These are phyloP conservation scores for Venturia nashicola DNA, from an alignment of 2,329 filamentous ascomycete species.

Conservation along the genomic window DNA sequence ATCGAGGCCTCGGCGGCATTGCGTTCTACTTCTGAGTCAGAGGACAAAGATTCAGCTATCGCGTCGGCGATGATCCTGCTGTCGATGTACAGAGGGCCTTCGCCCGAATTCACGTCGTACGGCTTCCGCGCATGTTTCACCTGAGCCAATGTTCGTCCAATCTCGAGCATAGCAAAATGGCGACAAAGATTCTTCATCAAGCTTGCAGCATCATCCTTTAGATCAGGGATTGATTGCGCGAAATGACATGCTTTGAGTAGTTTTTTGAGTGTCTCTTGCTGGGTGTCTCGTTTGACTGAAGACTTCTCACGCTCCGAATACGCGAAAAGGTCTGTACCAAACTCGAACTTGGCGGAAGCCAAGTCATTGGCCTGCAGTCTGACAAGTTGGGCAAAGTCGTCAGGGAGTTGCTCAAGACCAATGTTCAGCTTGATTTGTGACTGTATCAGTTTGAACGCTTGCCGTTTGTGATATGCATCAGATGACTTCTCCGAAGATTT, in stretches of 20 bases:
- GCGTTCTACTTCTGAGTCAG: conserved; percentile 67
- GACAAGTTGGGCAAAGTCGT: conserved; percentile 75
- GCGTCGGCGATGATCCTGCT: conserved; percentile 80
- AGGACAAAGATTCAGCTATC: conserved; percentile 79
- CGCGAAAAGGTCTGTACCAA: conserved; percentile 58
- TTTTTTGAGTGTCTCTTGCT: conserved; percentile 73
- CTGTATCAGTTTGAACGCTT: conserved; percentile 78
- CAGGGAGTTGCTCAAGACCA: conserved; percentile 74
- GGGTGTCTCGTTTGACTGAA: conserved; percentile 71
- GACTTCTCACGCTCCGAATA: conserved; percentile 70
- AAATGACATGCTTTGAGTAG: conserved; percentile 82
- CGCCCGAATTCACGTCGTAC: conserved; percentile 76
- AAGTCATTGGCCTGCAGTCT: conserved; percentile 85
- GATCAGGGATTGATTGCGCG: conserved; percentile 68
- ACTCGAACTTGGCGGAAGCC: conserved; percentile 56
- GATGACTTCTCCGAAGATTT: conserved; percentile 43
- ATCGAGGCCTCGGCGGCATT: conserved; percentile 74
- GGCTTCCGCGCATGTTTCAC: conserved; percentile 63
- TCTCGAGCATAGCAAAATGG: conserved; percentile 82
- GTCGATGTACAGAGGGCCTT: conserved; percentile 78
- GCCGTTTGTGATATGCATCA: conserved; percentile 83
- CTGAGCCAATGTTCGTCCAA: conserved; percentile 73
- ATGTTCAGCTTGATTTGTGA: conserved; percentile 84
- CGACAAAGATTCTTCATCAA: conserved; percentile 73
- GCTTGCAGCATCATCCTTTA: conserved; percentile 61